Base-by-base conservation (phyloP, 73 alveolate species). In the Paramecium tetraurelia region DNA sequence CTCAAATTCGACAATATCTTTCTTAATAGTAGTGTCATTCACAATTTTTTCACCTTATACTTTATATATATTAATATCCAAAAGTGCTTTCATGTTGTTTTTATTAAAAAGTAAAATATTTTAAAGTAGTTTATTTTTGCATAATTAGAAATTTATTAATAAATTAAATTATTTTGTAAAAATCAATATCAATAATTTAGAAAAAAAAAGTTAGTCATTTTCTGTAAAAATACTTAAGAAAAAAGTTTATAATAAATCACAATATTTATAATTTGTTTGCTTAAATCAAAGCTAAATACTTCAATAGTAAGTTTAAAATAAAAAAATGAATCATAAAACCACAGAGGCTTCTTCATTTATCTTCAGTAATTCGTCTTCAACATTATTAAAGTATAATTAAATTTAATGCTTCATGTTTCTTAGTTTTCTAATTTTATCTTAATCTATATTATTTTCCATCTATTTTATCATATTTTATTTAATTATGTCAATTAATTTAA, bases 41-140 rank as follows among this genome's bases (percentile, higher is more conserved):
- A 93, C 44, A 5, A 93, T 92, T 7, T 44, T 0, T 22, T 89
- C 95, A 63, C 92, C 11, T 10, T 36, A 22, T 31, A 95, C 97
- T 85, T 84, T 77, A 53, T 92, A 85, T 9, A 94, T n/a, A n/a
- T n/a, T n/a, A 97, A 21, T 96, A 95, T 29, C 96, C 93, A 94
- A 94, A 94, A 40, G 97, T 71, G 5, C 86, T 92, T 71, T 93
- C 93, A 10, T 94, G 94, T 57, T 72, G 89, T 21, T 90, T 90
- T 29, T 87, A 70, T 9, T 87, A 53, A 8, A 93, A 24, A 70
- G 75, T 77, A 72, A 70, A 70, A 31, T 70, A 58, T 24, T 38
- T 11, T 70, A 70, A 31, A 9, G 7, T 70, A 11, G 85, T 70
- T 70, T 70, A 70, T 33, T 70, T 70, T 70, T 70, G 9, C 85